Evolutionary conservation across 2,329 filamentous ascomycete genomes (phyloP).

Genomic region (Orbilia blumenaviensis): DNA sequence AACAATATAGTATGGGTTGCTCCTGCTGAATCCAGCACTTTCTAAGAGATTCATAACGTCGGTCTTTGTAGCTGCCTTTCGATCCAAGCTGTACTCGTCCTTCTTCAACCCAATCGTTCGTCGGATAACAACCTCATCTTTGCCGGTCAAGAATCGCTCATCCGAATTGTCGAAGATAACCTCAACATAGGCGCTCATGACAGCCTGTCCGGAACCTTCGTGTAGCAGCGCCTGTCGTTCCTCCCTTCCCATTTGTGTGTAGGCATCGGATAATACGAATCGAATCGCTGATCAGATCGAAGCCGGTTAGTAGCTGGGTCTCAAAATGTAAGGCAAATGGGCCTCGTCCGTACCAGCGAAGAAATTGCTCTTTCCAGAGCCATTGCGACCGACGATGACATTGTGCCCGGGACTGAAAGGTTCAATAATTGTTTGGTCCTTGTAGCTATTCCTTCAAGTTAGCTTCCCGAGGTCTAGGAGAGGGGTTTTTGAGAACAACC

Average conservation of each 20-base stretch:
- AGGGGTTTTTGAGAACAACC: constrained; percentile 65
- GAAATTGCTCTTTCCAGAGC: constrained; percentile 99
- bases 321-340: background rate
- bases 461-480: constrained; percentile 15
- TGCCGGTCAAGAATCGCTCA: constrained; percentile 91
- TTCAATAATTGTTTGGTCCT: constrained; percentile 98
- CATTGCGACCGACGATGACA: constrained; percentile 98
- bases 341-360: constrained; percentile 69
- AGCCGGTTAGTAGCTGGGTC: background rate
- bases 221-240: constrained; percentile 96
- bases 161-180: constrained; percentile 99
- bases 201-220: constrained; percentile 94
- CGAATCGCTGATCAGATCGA: constrained; percentile 74
- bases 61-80: constrained; percentile 92
- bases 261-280: constrained; percentile 97
- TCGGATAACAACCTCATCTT: constrained; percentile 86
- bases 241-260: constrained; percentile 93
- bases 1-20: constrained; percentile 99
- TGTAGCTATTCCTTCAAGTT: constrained; percentile 74
- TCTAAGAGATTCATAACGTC: constrained; percentile 96
- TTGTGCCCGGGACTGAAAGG: constrained; percentile 97
- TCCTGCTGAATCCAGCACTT: constrained; percentile 93
- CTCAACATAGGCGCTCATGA: constrained; percentile 99
- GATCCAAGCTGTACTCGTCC: constrained; percentile 96
- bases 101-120: constrained; percentile 97